These are phyloP conservation scores for Seiridium cupressi DNA, from an alignment of 2,329 filamentous ascomycete genomes.

Conservation along the genomic window DNA sequence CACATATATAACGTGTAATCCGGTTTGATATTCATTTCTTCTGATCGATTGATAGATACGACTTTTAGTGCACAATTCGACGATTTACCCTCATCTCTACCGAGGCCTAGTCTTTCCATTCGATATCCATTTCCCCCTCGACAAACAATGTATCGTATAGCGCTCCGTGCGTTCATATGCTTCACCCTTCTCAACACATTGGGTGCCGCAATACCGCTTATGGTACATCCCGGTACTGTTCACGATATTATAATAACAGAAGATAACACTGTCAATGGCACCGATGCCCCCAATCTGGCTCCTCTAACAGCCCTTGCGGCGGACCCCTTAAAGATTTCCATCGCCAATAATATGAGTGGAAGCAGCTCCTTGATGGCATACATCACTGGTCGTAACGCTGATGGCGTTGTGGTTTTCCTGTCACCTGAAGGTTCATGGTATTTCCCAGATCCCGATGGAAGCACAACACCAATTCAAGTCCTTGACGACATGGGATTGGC, in stretches of 20 bases:
- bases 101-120: too few relatives aligned
- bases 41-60: too few relatives aligned
- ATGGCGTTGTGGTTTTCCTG: neutral
- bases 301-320: neutral
- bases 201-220: neutral
- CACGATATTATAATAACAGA: constrained; percentile 2
- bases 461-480: neutral
- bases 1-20: too few relatives aligned
- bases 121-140: too few relatives aligned
- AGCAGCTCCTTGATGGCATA: neutral
- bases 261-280: constrained; percentile 3
- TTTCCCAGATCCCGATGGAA: neutral
- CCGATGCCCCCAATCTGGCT: neutral
- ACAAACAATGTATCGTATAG: neutral
- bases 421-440: neutral
- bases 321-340: neutral
- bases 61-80: too few relatives aligned
- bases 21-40: too few relatives aligned
- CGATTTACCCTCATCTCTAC: too few relatives aligned
- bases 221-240: neutral
- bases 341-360: neutral
- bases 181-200: neutral
- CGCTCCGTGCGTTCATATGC: neutral
- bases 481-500: neutral
- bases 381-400: constrained; percentile 1